Base-by-base conservation (phyloP, 2,329 filamentous ascomycete genomes). In the Diaporthe sp. region DNA sequence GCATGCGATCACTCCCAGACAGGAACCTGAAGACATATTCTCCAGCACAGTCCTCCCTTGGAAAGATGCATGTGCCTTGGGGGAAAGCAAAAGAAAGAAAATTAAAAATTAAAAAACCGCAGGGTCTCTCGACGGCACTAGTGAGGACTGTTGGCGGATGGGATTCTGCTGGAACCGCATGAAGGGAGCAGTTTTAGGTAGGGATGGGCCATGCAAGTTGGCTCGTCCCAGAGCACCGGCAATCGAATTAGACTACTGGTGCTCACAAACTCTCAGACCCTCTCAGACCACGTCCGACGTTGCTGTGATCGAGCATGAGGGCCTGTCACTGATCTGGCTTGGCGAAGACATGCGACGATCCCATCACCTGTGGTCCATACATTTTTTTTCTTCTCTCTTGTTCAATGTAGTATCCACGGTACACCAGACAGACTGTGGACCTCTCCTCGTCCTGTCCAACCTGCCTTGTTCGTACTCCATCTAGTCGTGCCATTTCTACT, bases 261-360 rank as follows among this genome's bases (percentile, higher is more conserved):
- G 60, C 38, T 45, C 28, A 17, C 13, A 61, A 45, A 61, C 61
- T 19, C 64, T 50, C 42, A 35, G 47, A 35, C 64, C 47, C n/a
- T n/a, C 55, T n/a, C 55, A n/a, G 17, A 12, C 28, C 61, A n/a
- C 61, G 42, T 35, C 28, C 19, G 61, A 25, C 45, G 61, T 47
- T 47, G 45, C 45, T 38, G 22, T 25, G 61, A 52, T 50, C 30
- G 61, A 67, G 17, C 47, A 8, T 10, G n/a, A 54, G 47, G 47
- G 64, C 64, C 64, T 68, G 64, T 68, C 64, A 33, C 64, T 68
- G 64, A 68, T 54, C 64, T 30, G 64, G 22, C 64, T 68, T 54
- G 64, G 64, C 64, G 33, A 28, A 33, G 33, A 68, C 64, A 54
- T 68, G 64, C 64, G 64, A 68, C 64, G 64, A 68, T 68, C 47